phyloP scores from a whole-genome alignment of 169 alveolate species.

The Cryptosporidium ubiquitum region DNA sequence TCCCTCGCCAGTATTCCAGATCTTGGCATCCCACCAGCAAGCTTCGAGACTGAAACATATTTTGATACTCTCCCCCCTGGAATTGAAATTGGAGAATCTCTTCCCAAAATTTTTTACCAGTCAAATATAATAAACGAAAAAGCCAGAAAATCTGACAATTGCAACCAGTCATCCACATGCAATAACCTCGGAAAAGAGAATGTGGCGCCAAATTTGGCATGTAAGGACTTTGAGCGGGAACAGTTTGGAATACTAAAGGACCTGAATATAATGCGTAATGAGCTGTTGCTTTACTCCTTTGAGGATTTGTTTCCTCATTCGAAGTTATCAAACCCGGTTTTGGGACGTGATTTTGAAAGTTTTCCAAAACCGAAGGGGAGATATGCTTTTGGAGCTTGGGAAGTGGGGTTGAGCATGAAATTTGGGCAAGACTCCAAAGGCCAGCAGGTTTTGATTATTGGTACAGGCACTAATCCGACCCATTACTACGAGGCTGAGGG shows the following conservation, averaged over 20 bases:
- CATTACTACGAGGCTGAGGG: slow-evolving; percentile 71
- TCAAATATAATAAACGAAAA: slow-evolving; percentile 12
- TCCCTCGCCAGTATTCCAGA: slow-evolving; percentile 63
- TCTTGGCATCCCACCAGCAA: slow-evolving; percentile 39
- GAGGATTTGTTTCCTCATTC: slow-evolving; percentile 56
- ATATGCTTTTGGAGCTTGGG: slow-evolving; percentile 70
- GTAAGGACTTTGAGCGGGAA: slow-evolving; percentile 24
- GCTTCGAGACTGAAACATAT: slow-evolving; percentile 22
- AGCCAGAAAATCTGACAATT: neutral
- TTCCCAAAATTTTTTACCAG: slow-evolving; percentile 38
- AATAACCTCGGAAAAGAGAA: neutral
- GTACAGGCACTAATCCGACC: slow-evolving; percentile 70
- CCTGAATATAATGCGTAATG: slow-evolving; percentile 27
- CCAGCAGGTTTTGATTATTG: slow-evolving; percentile 36
- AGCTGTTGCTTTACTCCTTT: slow-evolving; percentile 25
- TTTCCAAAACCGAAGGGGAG: slow-evolving; percentile 63
- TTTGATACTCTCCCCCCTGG: slow-evolving; percentile 71
- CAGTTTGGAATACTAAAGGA: slow-evolving; percentile 11
- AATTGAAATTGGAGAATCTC: slow-evolving; percentile 58
- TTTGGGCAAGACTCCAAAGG: slow-evolving; percentile 69
- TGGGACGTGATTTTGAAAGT: neutral
- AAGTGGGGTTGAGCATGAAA: slow-evolving; percentile 41
- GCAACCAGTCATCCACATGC: neutral
- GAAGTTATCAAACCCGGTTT: neutral
- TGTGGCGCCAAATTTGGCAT: neutral